Conservation (phyloP, 495 filamentous ascomycete genomes). For the Penicillium samsonianum region DNA sequence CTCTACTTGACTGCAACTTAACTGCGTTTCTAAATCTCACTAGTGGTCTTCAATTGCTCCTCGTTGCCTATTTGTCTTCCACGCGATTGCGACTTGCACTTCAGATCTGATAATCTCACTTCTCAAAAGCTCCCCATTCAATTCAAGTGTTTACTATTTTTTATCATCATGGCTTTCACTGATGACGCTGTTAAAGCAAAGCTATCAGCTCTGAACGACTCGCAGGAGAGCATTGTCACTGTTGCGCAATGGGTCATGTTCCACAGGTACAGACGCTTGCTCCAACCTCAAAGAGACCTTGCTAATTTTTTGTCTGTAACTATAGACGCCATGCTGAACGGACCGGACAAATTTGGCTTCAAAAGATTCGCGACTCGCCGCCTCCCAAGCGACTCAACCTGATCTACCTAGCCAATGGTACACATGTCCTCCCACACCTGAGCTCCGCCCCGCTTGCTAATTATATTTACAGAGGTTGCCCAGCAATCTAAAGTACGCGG, state of each 20-base stretch:
- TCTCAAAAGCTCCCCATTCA: background rate
- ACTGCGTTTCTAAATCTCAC: background rate
- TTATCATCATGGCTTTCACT: slow-evolving; percentile 76
- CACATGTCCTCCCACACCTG: slow-evolving; percentile 16
- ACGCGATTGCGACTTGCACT: slow-evolving; percentile 1
- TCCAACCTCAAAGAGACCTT: slow-evolving; percentile 12
- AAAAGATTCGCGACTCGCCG: slow-evolving; percentile 79
- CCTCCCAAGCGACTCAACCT: slow-evolving; percentile 84
- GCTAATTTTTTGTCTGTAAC: slow-evolving; percentile 24
- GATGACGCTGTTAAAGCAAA: slow-evolving; percentile 93
- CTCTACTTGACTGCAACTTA: background rate
- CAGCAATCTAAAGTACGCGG: slow-evolving; percentile 90
- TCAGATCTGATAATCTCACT: background rate
- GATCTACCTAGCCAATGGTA: slow-evolving; percentile 95
- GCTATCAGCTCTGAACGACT: slow-evolving; percentile 92
- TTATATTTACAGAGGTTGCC: slow-evolving; percentile 68
- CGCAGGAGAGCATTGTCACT: slow-evolving; percentile 91
- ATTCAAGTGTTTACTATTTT: background rate
- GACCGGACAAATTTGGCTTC: slow-evolving; percentile 85
- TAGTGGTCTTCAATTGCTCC: slow-evolving; percentile 8
- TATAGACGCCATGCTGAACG: slow-evolving; percentile 82
- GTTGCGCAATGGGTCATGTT: slow-evolving; percentile 99
- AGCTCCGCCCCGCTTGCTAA: slow-evolving; percentile 20
- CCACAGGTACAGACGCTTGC: slow-evolving; percentile 67
- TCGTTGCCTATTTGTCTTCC: background rate